Evolutionary conservation across 257 asterid genomes (phyloP).

Genomic region (Fraxinus americana): DNA sequence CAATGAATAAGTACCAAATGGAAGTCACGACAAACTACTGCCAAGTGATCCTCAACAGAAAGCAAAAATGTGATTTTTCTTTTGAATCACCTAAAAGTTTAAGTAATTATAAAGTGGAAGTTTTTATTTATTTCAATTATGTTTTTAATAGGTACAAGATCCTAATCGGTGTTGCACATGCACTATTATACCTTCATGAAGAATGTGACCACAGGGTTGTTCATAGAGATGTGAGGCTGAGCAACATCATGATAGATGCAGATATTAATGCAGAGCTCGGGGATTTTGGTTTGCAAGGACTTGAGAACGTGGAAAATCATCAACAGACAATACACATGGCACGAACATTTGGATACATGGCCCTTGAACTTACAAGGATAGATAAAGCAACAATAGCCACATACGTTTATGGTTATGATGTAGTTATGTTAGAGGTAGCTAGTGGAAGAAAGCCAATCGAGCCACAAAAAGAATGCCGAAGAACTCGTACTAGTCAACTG

Average conservation of each 20-base stretch:
- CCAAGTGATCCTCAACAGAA: background rate
- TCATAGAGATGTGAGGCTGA: constrained; percentile 28
- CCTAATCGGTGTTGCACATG: constrained; percentile 20
- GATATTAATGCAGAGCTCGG: constrained; percentile 19
- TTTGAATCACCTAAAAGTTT: background rate
- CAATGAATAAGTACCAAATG: background rate
- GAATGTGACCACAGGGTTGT: constrained; percentile 26
- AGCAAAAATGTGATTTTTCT: no score
- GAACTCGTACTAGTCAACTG: constrained; percentile 21
- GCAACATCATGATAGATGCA: constrained; percentile 26
- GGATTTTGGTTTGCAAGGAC: constrained; percentile 32
- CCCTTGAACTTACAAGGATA: constrained; percentile 22
- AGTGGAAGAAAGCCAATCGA: constrained; percentile 33
- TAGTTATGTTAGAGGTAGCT: constrained; percentile 26
- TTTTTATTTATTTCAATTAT: background rate
- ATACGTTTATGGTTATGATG: constrained; percentile 29
- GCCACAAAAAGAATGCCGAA: background rate
- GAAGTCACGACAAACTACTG: background rate
- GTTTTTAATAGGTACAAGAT: background rate
- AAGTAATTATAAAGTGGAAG: no score
- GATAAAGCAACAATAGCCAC: constrained; percentile 21
- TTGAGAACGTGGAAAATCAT: constrained; percentile 22
- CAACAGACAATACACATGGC: constrained; percentile 23
- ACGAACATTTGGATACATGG: constrained; percentile 27
- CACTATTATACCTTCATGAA: constrained; percentile 25